Percentiles rank a stretch among this genome's conserved stretches.
These are phyloP conservation scores for Zygoascus bituminiphila DNA, from an alignment of 805 yeast genomes.

Conservation along the genomic window DNA sequence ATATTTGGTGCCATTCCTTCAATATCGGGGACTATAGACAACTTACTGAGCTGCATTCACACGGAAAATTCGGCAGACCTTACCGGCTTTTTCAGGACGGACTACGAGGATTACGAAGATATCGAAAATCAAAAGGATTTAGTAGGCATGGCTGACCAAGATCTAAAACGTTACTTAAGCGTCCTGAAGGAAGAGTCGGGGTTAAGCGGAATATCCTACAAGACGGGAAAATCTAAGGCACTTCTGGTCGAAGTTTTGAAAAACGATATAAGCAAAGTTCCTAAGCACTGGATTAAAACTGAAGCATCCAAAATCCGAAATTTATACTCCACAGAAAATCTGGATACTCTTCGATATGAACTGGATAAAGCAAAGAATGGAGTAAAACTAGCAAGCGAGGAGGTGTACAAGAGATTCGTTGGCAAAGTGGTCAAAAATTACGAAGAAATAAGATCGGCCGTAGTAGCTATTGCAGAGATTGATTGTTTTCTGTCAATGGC, in stretches of 20 bases:
- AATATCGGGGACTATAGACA: slow-evolving; percentile 25
- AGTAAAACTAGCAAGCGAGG: slow-evolving; percentile 39
- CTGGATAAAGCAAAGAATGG: slow-evolving; percentile 55
- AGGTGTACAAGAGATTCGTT: slow-evolving; percentile 37
- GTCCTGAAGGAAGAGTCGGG: slow-evolving; percentile 39
- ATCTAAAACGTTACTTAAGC: slow-evolving; percentile 46
- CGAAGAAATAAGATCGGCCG: slow-evolving; percentile 34
- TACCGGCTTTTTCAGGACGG: slow-evolving; percentile 21
- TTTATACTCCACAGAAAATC: slow-evolving; percentile 61
- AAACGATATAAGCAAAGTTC: slow-evolving; percentile 47
- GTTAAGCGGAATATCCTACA: slow-evolving; percentile 50
- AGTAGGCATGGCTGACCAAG: slow-evolving; percentile 32
- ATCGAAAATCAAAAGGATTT: slow-evolving; percentile 4
- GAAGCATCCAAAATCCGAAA: slow-evolving; percentile 62
- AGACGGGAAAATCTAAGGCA: slow-evolving; percentile 54
- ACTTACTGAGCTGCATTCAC: slow-evolving; percentile 20
- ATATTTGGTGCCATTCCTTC: slow-evolving; percentile 35
- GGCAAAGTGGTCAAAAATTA: slow-evolving; percentile 33
- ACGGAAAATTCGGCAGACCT: slow-evolving; percentile 22
- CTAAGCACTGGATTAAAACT: slow-evolving; percentile 69
- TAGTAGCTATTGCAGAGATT: slow-evolving; percentile 42
- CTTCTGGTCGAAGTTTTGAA: slow-evolving; percentile 71
- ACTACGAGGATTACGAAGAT: slow-evolving; percentile 14
- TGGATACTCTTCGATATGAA: slow-evolving; percentile 42
- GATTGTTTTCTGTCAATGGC: slow-evolving; percentile 66